Conservation (phyloP, 2,329 filamentous ascomycete species). For the Fusarium ambrosium region DNA sequence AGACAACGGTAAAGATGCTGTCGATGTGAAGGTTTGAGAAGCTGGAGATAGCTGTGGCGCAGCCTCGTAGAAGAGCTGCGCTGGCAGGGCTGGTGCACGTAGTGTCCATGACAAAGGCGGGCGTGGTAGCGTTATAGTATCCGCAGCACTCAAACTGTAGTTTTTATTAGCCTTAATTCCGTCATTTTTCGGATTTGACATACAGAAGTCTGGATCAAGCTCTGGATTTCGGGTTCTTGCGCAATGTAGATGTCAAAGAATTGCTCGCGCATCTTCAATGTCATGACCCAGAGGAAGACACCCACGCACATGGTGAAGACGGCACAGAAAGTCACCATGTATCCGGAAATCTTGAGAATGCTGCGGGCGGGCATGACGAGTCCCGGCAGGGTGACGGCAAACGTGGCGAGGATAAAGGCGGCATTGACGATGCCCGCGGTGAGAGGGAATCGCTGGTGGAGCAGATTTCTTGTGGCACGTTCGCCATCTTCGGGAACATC, state of each 20-base stretch:
- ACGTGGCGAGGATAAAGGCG: constrained; percentile 78
- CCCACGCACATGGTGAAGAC: constrained; percentile 77
- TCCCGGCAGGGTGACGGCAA: constrained; percentile 78
- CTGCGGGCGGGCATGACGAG: constrained; percentile 75
- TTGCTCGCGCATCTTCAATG: constrained; percentile 74
- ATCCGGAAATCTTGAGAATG: constrained; percentile 79
- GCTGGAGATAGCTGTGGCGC: constrained; percentile 74
- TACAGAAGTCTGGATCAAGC: constrained; percentile 78
- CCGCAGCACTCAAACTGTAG: constrained; percentile 83
- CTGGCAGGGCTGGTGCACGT: constrained; percentile 78
- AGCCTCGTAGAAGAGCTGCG: constrained; percentile 78
- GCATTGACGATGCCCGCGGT: constrained; percentile 80
- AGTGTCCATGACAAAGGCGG: constrained; percentile 77
- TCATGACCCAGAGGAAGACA: constrained; percentile 79
- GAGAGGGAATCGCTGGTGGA: constrained; percentile 68
- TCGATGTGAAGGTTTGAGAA: constrained; percentile 81
- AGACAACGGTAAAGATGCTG: constrained; percentile 82
- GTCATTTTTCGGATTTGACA: constrained; percentile 36
- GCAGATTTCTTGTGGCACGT: constrained; percentile 64
- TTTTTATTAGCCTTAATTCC: background rate
- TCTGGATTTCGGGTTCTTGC: constrained; percentile 71
- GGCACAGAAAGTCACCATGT: constrained; percentile 71
- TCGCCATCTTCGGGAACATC: constrained; percentile 59
- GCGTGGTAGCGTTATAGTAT: constrained; percentile 79
- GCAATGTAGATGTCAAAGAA: constrained; percentile 72